Percentiles rank a stretch among this genome's conserved stretches.
These are phyloP conservation scores for Nannizziopsis barbatae DNA, from an alignment of 2,329 filamentous ascomycete species.

Conservation along the genomic window DNA sequence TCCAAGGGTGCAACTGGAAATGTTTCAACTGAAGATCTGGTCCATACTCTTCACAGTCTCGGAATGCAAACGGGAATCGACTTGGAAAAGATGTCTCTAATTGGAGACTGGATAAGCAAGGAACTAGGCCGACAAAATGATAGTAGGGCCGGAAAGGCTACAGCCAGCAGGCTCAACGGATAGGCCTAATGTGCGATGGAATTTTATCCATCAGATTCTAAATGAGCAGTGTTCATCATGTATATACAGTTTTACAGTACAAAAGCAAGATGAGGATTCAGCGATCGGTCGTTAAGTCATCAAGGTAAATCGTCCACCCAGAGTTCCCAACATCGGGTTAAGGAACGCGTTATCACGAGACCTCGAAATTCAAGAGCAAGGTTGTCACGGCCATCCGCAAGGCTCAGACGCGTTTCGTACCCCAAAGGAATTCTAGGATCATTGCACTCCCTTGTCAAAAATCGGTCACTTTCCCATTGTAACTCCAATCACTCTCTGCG, in stretches of 20 bases:
- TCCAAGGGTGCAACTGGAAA: constrained; percentile 56
- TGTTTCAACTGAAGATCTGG: constrained; percentile 52
- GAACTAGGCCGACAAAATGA: constrained; percentile 44
- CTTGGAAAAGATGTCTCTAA: constrained; percentile 43
- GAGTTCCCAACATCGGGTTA: background rate
- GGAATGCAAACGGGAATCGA: constrained; percentile 51
- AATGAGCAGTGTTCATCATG: background rate
- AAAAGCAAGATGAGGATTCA: constrained; percentile 2
- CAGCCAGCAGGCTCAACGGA: constrained; percentile 29
- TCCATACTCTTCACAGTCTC: constrained; percentile 50
- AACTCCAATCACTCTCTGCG: constrained; percentile 68
- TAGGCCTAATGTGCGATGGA: background rate
- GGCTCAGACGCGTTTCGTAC: background rate
- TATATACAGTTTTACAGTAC: constrained; percentile 10
- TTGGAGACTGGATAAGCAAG: constrained; percentile 47
- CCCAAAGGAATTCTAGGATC: constrained; percentile 5
- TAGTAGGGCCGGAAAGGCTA: constrained; percentile 45
- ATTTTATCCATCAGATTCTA: background rate
- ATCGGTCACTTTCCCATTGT: constrained; percentile 88
- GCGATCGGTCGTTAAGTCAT: background rate
- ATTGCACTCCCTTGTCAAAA: constrained; percentile 43
- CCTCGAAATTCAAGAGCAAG: too few species aligned
- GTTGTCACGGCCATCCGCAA: background rate
- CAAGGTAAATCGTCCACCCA: background rate
- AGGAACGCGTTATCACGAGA: too few species aligned